Evolutionary conservation across 805 yeast genomes (phyloP), one percentile per base, ranked within the genome.

Genomic region (Lachancea waltii): DNA sequence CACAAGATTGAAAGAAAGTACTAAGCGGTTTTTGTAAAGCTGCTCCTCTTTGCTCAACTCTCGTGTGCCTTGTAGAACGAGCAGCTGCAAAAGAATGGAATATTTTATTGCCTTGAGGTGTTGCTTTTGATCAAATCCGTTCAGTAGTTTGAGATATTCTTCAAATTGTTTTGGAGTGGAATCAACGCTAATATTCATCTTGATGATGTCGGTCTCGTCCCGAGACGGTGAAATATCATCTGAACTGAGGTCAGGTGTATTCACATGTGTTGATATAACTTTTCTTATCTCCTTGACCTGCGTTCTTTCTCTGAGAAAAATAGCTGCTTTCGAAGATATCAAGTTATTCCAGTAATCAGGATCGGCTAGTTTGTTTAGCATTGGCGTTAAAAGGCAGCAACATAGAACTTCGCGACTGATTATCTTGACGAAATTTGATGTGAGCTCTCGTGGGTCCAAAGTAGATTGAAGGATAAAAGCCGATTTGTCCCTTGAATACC

Each of bases 331-430:
- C 36, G 72, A 71, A 7, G 78, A 77, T 11, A 86, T 67, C 28
- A 69, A 51, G 39, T 76, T 73, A 54, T 89, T 89, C 75, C 81
- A 82, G 43, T 76, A 81, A 54, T 86, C 95, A 1, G 90, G 75
- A 34, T 82, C 89, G 0, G 80, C 62, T 1, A 81, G 48, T 61
- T 81, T 72, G 5, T 63, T 53, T 5, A 68, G 29, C 0, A 73
- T 36, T 0, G 86, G 84, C 16, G 58, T 53, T 8, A 85, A 44
- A 0, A 86, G 74, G 38, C 74, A 70, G 17, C 76, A 66, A 0
- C 84, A 56, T 2, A 85, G 37, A 5, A 89, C 65, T 49, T 89
- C 95, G 26, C 79, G 64, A 0, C 81, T 49, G 7, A 89, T 60
- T 0, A 70, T 56, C 0, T 46, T 41, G 0, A 76, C 77, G 3